Evolutionary conservation across 495 filamentous ascomycete species (phyloP), one percentile per base, ranked within the genome.

Genomic region (Choiromyces venosus): DNA sequence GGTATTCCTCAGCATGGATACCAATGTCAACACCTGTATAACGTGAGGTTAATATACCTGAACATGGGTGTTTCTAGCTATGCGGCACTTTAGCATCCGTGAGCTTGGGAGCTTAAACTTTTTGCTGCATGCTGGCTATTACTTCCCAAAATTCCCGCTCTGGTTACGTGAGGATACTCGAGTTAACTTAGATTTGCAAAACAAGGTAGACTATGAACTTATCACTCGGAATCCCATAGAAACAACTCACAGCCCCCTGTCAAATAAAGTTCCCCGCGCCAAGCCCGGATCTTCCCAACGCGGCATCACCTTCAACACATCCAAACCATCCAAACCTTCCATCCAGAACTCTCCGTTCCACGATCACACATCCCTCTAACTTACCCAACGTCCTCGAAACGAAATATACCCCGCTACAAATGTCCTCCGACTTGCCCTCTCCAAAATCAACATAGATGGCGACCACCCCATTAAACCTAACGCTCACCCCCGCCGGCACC

Each of bases 401-500:
- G 7, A 40, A 35, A 25, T 38, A 36, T 46, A 8, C 14, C 37
- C 40, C 66, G 35, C 25, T 33, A 29, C 25, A 61, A 61, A 61
- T 61, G 52, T 61, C 12, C 52, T 33, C 52, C 52, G 10, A 10
- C 25, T 61, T 29, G 18, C 42, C 38, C 38, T 68, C 46, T 42
- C 66, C 38, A 36, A 37, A 64, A 25, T 77, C 75, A 38, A 44
- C 44, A n/a, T 73, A 70, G 35, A 69, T 70, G 21, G n/a, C n/a
- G n/a, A n/a, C 74, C 3, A 65, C 61, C 16, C 72, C 75, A 42
- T 66, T 70, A 9, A 61, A 72, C 42, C 44, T 70, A 12, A 70
- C 69, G 65, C 66, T 67, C 16, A 77, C 74, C 25, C 74, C 75
- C 10, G 66, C 75, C 37, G 66, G 61, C 25, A 77, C 75, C 1